Evolutionary conservation across 371 early-diverging fungal genomes (phyloP), one percentile per base, ranked within the genome.

Genomic region (Zychaea mexicana): DNA sequence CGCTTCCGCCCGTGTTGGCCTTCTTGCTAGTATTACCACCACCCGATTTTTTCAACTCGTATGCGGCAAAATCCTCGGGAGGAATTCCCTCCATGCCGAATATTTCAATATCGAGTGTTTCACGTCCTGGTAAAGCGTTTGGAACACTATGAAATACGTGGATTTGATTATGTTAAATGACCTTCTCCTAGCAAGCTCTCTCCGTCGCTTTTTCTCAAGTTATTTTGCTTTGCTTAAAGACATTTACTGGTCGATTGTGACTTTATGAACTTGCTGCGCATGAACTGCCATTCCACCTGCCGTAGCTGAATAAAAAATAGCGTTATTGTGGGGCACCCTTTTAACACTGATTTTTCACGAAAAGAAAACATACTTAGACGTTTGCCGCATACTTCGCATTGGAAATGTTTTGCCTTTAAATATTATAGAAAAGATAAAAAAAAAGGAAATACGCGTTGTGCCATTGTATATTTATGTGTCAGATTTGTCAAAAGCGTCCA

Each of bases 1-100:
- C 69, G 33, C 22, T 39, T 39, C 59, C 60, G 65, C 61, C 65
- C 36, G 73, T 58, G 33, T 66, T 67, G 31, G 72, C 36, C 24
- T 69, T 69, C 56, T 76, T 71, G 3, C 68, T 61, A 9, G 67
- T 58, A n/a, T 67, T 65, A 27, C 71, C 65, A 15, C 71, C 65
- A 15, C 73, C 76, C 19, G 62, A 38, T 57, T 83, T 64, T 57
- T 84, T 83, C 21, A 68, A 70, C 63, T 88, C 82, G 62, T 94
- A 89, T 5, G 88, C 90, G 9, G 80, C 73, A 32, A 90, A 70
- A 72, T 97, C 96, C 56, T 86, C 91, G 42, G 83, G 86, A 13
- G 98, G 98, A 45, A 98, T 90, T 7, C 96, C 96, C 64, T 91
- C 91, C 93, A 95, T 98, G 24, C 97, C 98, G 76, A 94, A 95